Conservation (phyloP, 2,329 filamentous ascomycete genomes). For the Phyllosticta citriasiana region DNA sequence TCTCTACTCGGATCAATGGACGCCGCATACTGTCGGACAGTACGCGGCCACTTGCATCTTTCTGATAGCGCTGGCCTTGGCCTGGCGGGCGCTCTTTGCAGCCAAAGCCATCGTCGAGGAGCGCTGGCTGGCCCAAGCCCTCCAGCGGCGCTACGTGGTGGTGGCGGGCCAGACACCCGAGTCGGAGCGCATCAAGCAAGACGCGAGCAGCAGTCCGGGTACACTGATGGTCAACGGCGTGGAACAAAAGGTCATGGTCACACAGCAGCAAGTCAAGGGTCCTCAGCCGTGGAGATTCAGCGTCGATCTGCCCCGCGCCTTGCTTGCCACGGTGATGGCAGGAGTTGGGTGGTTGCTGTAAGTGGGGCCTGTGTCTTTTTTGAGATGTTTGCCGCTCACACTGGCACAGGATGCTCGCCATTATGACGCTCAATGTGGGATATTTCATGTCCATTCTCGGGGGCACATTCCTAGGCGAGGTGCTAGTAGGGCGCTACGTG, state of each 20-base stretch:
- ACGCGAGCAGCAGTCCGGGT: constrained; percentile 50
- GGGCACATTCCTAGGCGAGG: constrained; percentile 75
- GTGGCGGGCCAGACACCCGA: constrained; percentile 55
- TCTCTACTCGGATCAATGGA: constrained; percentile 62
- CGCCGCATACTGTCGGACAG: constrained; percentile 55
- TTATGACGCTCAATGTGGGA: constrained; percentile 83
- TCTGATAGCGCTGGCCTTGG: constrained; percentile 62
- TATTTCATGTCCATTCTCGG: constrained; percentile 74
- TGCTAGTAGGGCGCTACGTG: constrained; percentile 64
- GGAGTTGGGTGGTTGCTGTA: constrained; percentile 79
- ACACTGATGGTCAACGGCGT: constrained; percentile 64
- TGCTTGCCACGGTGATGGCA: constrained; percentile 60
- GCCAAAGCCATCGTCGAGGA: constrained; percentile 50
- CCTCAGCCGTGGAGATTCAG: constrained; percentile 69
- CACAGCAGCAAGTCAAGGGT: constrained; percentile 46
- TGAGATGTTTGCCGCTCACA: not conserved
- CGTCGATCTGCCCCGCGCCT: constrained; percentile 65
- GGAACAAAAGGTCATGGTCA: constrained; percentile 69
- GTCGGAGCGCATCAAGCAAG: constrained; percentile 46
- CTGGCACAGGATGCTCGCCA: constrained; percentile 68
- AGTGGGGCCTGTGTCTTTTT: constrained; percentile 34
- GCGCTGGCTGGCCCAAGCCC: constrained; percentile 62
- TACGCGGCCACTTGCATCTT: constrained; percentile 93
- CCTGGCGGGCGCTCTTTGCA: constrained; percentile 63
- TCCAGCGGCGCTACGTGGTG: constrained; percentile 66